Evolutionary conservation across 805 yeast species (phyloP).

Genomic region (Suhomyces vadensis): DNA sequence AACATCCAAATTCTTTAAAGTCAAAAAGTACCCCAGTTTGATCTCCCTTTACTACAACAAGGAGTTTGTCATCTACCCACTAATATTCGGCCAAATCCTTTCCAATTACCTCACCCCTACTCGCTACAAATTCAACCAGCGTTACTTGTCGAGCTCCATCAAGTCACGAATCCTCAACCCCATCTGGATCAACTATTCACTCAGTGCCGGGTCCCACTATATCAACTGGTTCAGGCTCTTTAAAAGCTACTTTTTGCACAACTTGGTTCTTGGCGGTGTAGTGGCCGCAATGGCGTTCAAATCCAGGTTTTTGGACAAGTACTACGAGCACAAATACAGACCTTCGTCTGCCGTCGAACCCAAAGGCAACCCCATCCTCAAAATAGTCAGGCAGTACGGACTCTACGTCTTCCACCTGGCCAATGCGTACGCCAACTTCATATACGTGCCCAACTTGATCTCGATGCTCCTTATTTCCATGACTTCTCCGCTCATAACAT

Average conservation of each 20-base stretch:
- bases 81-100: constrained; percentile 39
- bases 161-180: constrained; percentile 37
- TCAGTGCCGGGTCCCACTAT: constrained; percentile 25
- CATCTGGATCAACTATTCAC: constrained; percentile 40
- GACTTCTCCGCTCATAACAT: constrained; percentile 30
- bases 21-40: constrained; percentile 22
- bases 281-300: constrained; percentile 22
- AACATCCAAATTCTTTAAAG: constrained; percentile 25
- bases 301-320: constrained; percentile 21
- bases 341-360: background rate
- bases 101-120: constrained; percentile 45
- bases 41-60: constrained; percentile 29
- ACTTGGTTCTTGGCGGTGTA: constrained; percentile 20
- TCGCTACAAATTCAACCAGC: constrained; percentile 33
- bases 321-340: constrained; percentile 22
- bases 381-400: constrained; percentile 19
- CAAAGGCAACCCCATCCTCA: constrained; percentile 9
- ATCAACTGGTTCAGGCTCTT: constrained; percentile 33
- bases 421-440: constrained; percentile 33
- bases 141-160: constrained; percentile 34
- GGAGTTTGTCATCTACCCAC: constrained; percentile 36
- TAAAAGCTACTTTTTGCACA: constrained; percentile 28
- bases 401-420: constrained; percentile 24
- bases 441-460: constrained; percentile 38
- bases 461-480: constrained; percentile 35